Base-by-base conservation (phyloP, 306 rosid genomes). In the Elaeagnus macrophylla region DNA sequence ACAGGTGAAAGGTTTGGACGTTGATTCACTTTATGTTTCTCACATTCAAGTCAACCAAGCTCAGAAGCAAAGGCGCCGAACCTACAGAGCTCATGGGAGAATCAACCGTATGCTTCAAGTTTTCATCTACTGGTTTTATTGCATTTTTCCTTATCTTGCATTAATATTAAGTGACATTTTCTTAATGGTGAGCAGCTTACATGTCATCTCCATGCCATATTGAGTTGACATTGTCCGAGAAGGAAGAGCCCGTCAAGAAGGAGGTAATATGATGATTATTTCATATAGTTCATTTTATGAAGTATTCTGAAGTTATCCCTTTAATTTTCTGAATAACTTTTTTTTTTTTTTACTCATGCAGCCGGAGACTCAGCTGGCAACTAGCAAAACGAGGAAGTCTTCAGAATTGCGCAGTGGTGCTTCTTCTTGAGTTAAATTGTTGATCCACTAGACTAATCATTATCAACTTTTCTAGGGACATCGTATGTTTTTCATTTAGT, bases 71-170 rank as follows among this genome's bases (percentile, higher is more conserved):
- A 75, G 77, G 50, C 82, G 75, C 13, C 79, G 79, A 7, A 76
- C 82, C 43, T 76, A 79, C 77, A 67, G 77, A 51, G 85, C 85
- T 53, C 82, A 79, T 64, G 82, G 82, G 54, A 72, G 82, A 76
- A 76, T 80, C 35, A 80, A 70, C 41, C 79, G 77, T 69, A 55
- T 65, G 79, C 65, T 49, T 37, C 6, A 40, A 7, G 3, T 6
- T 16, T 61, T 20, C 16, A 53, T 8, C 18, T 57, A 19, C 18
- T 8, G 14, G n/a, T n/a, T n/a, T n/a, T n/a, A 38, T 3, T 35
- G 13, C 13, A 6, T 42, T 16, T 13, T 13, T 4, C 1, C 18
- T 9, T 37, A n/a, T 39, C 35, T 59, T 7, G 16, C 10, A 4
- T 5, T 44, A 6, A 14, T 39, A 5, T 3, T 40, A 7, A 20